Evolutionary conservation across 768 basidiomycete species (phyloP), one percentile per base, ranked within the genome.

Genomic region (Ramaria rubella): DNA sequence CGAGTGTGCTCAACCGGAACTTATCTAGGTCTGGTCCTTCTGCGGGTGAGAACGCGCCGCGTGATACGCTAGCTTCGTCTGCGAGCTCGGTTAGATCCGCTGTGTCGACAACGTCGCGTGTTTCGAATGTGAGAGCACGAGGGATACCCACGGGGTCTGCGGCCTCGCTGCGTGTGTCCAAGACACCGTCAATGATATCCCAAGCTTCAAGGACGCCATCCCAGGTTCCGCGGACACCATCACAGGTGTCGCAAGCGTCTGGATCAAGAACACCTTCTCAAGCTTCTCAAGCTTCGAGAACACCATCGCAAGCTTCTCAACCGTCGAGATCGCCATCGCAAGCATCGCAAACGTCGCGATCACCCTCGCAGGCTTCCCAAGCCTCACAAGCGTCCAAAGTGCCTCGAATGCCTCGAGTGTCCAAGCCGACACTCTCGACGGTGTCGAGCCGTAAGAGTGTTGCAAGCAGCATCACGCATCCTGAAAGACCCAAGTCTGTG

Each of bases 1-100:
- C 78, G 23, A 73, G 71, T 19, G 69, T 76, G 8, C 66, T 77
- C 24, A 75, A 71, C 64, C 57, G 72, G 38, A 67, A 66, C 45
- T 48, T 60, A 42, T 61, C 63, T 23, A 66, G 58, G 50, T 34
- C 64, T 40, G 52, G 30, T 51, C 30, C 44, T 27, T 17, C 9
- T 23, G 19, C n/a, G 14, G 30, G 19, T 31, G n/a, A n/a, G n/a
- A n/a, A n/a, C 17, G 23, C 73, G 70, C 7, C 72, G 64, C 9
- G 43, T 60, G 60, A 60, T 62, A 40, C 55, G 7, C 31, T 65
- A 19, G 67, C 61, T 21, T 68, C 68, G 9, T 74, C 70, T 1
- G 62, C 63, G 15, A 65, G 70, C 14, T 78, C 79, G 4, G 65
- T 75, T 14, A 38, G 40, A 23, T 26, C 58, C 30, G 30, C 30